A percentile compares a stretch with the other conserved stretches of the same genome.
Conservation (phyloP, 495 filamentous ascomycete genomes). For the Neurospora sp. region DNA sequence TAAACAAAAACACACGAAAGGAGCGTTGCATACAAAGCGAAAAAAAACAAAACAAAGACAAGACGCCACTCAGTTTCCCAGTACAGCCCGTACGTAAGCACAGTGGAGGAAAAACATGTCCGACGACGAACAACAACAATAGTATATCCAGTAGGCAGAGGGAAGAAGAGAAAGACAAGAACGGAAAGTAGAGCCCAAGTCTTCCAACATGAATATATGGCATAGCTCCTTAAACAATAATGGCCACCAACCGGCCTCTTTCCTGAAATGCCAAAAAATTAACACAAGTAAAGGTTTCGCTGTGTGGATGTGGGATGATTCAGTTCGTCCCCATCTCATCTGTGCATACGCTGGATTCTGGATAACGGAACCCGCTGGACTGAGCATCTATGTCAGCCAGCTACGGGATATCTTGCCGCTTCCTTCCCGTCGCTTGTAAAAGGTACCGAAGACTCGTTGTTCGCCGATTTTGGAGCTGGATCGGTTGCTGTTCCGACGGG, state of each 20-base stretch:
- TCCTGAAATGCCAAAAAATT: not conserved
- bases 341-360: not conserved
- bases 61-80: not conserved
- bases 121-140: no score
- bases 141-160: no score
- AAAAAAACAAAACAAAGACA: not conserved
- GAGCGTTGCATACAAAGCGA: not conserved
- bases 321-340: not conserved
- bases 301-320: not conserved
- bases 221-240: not conserved
- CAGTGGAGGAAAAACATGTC: not conserved
- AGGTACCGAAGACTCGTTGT: not conserved
- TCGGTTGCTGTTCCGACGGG: no score
- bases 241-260: not conserved
- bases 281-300: not conserved
- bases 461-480: no score
- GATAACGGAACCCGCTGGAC: no score
- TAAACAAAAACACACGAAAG: not conserved
- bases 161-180: no score
- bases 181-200: no score
- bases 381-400: no score
- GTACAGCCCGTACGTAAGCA: not conserved
- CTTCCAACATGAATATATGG: not conserved
- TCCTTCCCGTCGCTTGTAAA: not conserved
- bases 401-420: not conserved